These are phyloP conservation scores for Mycena pura DNA, from an alignment of 768 basidiomycete genomes.

Conservation along the genomic window DNA sequence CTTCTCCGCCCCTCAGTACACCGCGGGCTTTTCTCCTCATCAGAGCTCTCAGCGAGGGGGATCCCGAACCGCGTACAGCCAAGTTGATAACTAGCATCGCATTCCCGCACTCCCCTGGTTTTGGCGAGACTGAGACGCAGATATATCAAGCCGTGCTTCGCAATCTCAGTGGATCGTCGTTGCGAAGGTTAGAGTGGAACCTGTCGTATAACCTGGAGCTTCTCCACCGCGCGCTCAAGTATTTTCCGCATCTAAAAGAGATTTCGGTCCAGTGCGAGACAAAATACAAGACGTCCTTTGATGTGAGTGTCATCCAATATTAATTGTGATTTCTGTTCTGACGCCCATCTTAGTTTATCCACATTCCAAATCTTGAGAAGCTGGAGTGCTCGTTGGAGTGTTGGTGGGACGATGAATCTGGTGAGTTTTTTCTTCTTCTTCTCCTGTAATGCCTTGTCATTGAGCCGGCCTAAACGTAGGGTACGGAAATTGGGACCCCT, in stretches of 20 bases:
- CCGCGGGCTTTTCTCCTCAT: not conserved
- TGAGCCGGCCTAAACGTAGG: not conserved
- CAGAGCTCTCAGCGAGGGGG: not conserved
- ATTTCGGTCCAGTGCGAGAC: not conserved
- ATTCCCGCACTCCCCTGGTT: not conserved
- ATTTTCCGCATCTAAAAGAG: slow-evolving; percentile 6
- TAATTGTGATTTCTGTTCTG: not conserved
- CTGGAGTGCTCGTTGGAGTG: not conserved
- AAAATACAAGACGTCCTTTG: not conserved
- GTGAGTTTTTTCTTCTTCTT: not conserved
- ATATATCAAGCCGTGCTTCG: not conserved
- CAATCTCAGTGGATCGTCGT: not conserved
- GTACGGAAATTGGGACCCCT: not conserved
- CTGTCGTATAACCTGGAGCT: not conserved
- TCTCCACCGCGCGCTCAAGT: not conserved
- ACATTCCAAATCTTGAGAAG: not conserved
- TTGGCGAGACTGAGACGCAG: no score
- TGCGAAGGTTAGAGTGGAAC: not conserved
- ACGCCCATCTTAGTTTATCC: not conserved
- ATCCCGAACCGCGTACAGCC: no score
- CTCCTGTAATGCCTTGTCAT: not conserved
- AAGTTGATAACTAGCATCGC: no score
- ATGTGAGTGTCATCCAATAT: not conserved
- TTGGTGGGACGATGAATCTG: not conserved
- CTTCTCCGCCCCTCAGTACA: not conserved